Base-by-base conservation (phyloP, 192 early-diverging fungal genomes). In the Mortierella alpina region DNA sequence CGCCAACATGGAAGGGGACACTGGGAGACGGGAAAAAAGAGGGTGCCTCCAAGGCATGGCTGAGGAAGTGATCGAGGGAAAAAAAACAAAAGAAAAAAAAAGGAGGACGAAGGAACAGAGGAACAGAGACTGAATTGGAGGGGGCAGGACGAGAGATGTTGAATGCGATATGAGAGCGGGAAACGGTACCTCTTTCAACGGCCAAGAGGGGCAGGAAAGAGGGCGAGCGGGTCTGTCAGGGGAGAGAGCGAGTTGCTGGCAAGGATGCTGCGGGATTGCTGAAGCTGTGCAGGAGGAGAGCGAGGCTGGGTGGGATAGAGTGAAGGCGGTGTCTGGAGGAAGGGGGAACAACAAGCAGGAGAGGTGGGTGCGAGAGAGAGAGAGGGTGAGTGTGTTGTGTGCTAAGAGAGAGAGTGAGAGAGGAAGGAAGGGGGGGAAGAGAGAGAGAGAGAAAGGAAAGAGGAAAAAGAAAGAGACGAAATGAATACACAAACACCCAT, bases 101-200 rank as follows among this genome's bases (percentile, higher is more conserved):
- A 22, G 63, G 42, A 9, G 41, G 45, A 59, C 15, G 14, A 39
- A 17, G 50, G 22, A 22, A 22, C 7, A 47, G 14, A 61, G 59
- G 60, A 45, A 42, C 15, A 62, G 46, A 8, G 53, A 54, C 22
- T 54, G 53, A 22, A 54, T 54, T 54, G 53, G 53, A 54, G 17
- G 17, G 52, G 53, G 22, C 22, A 20, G 15, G 15, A 54, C 22
- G 7, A 22, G 53, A 54, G 17, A 15, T 10, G 53, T 54, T 17
- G 15, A 54, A 1, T 20, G 53, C 17, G 53, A 51, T 15, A 51
- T 51, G 17, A 51, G 17, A 51, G 53, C 53, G 53, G 53, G 53
- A 54, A 54, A 54, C 53, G 11, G 22, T 54, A 54, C 53, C 53
- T 54, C 17, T 17, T 54, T 22, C 53, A 54, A 54, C 53, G 53